phyloP scores from a whole-genome alignment of 176 grass and related monocot genomes.

The maize (Zea mays) region Zm-B73-REFERENCE-NAM-5.0 NC_050098.1:45011501-45012000 shows the following conservation, averaged over 20 bases:
- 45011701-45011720: conserved; percentile 8
- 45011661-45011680: background rate
- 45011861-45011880: background rate
- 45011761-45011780: background rate
- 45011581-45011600: background rate
- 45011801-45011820: background rate
- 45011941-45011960: background rate
- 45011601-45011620: background rate
- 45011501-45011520: too few relatives aligned
- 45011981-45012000: background rate
- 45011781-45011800: background rate
- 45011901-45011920: background rate
- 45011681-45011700: background rate
- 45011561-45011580: background rate
- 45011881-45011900: background rate
- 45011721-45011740: background rate
- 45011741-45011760: background rate
- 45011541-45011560: background rate
- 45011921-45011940: background rate
- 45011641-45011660: background rate
- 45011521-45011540: background rate
- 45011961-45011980: conserved; percentile 18
- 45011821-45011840: background rate
- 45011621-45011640: background rate
- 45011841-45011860: background rate